These are phyloP conservation scores for Phoma sp. DNA, from an alignment of 2,329 filamentous ascomycete genomes.

Conservation along the genomic window DNA sequence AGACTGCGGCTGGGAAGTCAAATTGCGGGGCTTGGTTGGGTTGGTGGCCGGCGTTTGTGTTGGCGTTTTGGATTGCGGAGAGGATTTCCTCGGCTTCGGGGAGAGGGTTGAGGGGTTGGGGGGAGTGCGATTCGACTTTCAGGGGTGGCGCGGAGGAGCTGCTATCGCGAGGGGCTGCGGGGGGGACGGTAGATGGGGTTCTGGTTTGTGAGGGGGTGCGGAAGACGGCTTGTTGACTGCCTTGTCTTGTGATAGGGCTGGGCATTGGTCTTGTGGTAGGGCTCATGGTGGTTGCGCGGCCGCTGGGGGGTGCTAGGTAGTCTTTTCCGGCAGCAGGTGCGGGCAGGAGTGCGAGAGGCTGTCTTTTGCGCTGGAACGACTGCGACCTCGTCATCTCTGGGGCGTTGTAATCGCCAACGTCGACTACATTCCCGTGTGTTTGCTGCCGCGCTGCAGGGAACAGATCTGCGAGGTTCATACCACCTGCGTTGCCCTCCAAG, in stretches of 20 bases:
- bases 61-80: constrained; percentile 56
- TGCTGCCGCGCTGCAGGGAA: constrained; percentile 70
- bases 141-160: constrained; percentile 35
- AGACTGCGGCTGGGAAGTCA: constrained; percentile 55
- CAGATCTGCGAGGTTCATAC: constrained; percentile 81
- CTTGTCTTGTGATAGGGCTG: constrained; percentile 33
- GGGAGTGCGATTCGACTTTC: constrained; percentile 51
- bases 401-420: constrained; percentile 62
- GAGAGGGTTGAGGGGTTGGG: constrained; percentile 41
- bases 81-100: constrained; percentile 57
- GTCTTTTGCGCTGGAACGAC: constrained; percentile 45
- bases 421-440: constrained; percentile 65
- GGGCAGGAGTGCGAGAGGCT: constrained; percentile 47
- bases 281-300: constrained; percentile 42
- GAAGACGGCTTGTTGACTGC: constrained; percentile 31
- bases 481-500: constrained; percentile 78
- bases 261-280: constrained; percentile 34
- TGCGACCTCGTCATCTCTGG: constrained; percentile 42
- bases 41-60: constrained; percentile 45
- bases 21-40: constrained; percentile 45
- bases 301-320: constrained; percentile 23
- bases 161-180: constrained; percentile 16
- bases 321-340: constrained; percentile 40
- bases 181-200: constrained; percentile 18
- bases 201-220: constrained; percentile 28